phyloP scores from a whole-genome alignment of 768 basidiomycete species.

The Rubroboletus satanas region DNA sequence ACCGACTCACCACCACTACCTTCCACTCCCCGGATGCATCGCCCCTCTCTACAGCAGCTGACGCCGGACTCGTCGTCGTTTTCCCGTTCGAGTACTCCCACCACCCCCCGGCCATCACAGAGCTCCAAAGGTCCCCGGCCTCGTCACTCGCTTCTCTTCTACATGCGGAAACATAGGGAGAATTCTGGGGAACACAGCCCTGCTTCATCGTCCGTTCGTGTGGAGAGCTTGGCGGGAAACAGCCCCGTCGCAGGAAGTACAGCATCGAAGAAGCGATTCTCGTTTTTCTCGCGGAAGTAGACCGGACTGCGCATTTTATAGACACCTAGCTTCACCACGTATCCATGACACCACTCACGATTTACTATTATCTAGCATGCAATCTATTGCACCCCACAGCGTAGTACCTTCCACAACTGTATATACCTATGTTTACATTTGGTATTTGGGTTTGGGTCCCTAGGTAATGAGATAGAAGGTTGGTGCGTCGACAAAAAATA shows the following conservation, averaged over 20 bases:
- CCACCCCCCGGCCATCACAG: constrained; percentile 24
- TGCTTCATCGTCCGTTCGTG: constrained; percentile 19
- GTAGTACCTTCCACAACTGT: constrained; percentile 5
- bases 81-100: constrained; percentile 31
- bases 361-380: constrained; percentile 15
- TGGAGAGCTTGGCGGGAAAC: constrained; percentile 15
- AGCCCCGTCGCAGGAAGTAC: constrained; percentile 3
- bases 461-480: not conserved
- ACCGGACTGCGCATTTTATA: constrained; percentile 4
- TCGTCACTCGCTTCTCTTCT: constrained; percentile 29
- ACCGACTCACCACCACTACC: constrained; percentile 16
- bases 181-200: constrained; percentile 21
- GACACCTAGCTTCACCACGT: constrained; percentile 11
- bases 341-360: constrained; percentile 19
- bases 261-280: constrained; percentile 25
- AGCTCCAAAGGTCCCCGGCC: constrained; percentile 26
- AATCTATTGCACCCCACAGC: constrained; percentile 14
- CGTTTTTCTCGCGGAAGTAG: constrained; percentile 32
- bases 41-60: constrained; percentile 27
- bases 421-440: constrained; percentile 10
- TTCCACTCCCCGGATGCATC: constrained; percentile 22
- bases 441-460: not conserved
- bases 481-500: constrained; percentile 8
- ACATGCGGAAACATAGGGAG: constrained; percentile 29
- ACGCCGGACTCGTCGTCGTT: constrained; percentile 30